phyloP scores from a whole-genome alignment of 23 red algal genomes.

The Gracilaria vermiculophylla region DNA sequence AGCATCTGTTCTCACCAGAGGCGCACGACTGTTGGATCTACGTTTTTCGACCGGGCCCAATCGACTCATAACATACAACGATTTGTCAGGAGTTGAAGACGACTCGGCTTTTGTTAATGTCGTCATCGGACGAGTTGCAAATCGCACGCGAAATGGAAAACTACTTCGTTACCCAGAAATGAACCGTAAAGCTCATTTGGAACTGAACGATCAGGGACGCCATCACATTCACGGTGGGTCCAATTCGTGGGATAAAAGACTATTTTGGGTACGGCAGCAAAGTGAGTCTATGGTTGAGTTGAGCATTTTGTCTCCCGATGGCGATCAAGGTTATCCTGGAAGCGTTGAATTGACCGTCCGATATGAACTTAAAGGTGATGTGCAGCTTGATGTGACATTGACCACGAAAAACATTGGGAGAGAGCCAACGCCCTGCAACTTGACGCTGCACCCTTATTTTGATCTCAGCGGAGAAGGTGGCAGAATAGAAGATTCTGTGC shows the following conservation, averaged over 20 bases:
- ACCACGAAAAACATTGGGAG: constrained; percentile 26
- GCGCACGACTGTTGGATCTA: constrained; percentile 68
- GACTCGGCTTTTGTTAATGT: constrained; percentile 59
- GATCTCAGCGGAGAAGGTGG: constrained; percentile 63
- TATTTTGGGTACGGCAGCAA: constrained; percentile 22
- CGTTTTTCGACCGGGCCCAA: constrained; percentile 38
- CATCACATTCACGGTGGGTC: constrained; percentile 70
- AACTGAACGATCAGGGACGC: constrained; percentile 55
- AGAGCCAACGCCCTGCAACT: constrained; percentile 47
- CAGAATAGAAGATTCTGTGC: constrained; percentile 7
- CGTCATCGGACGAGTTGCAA: constrained; percentile 66
- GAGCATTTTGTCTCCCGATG: constrained; percentile 46
- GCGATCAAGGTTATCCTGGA: constrained; percentile 66
- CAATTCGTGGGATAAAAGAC: constrained; percentile 35
- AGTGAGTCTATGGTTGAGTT: constrained; percentile 41
- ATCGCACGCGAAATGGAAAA: constrained; percentile 61
- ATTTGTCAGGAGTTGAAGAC: constrained; percentile 35
- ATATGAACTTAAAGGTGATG: constrained; percentile 49
- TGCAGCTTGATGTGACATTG: constrained; percentile 23
- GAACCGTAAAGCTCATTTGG: neutral
- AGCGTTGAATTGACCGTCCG: constrained; percentile 45
- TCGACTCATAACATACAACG: constrained; percentile 11
- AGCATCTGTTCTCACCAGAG: constrained; percentile 61
- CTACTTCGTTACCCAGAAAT: constrained; percentile 14
- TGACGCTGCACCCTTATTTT: constrained; percentile 71